These are phyloP conservation scores for Gracilaria gracilis DNA, from an alignment of 23 red algal genomes.

Conservation along the genomic window DNA sequence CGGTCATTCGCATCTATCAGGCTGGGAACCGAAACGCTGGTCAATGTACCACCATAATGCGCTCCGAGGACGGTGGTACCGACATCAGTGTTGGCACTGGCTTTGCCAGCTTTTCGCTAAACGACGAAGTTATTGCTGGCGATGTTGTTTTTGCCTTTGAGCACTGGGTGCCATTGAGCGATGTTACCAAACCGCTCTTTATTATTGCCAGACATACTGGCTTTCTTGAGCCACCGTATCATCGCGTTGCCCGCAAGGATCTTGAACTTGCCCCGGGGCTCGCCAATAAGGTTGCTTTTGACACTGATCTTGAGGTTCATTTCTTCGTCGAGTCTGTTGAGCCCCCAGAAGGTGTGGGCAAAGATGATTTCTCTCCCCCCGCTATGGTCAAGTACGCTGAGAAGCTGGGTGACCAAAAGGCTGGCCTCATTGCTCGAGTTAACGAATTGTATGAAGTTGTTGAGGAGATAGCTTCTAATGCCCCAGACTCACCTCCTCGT, in stretches of 20 bases:
- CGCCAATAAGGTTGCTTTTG: conserved; percentile 54
- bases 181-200: conserved; percentile 87
- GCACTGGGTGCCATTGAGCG: conserved; percentile 74
- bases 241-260: conserved; percentile 56
- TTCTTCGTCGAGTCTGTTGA: conserved; percentile 77
- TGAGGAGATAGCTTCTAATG: conserved; percentile 39
- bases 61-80: conserved; percentile 43
- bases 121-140: conserved; percentile 80
- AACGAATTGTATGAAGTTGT: conserved; percentile 58
- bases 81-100: conserved; percentile 64
- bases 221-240: conserved; percentile 71
- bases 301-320: conserved; percentile 66
- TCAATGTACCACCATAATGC: conserved; percentile 60
- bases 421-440: conserved; percentile 43
- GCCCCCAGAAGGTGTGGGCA: conserved; percentile 15
- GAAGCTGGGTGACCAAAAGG: conserved; percentile 22
- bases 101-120: conserved; percentile 68
- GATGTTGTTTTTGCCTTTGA: conserved; percentile 87
- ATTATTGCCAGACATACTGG: conserved; percentile 75
- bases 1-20: conserved; percentile 76
- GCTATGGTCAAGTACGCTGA: conserved; percentile 46
- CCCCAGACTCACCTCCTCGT: conserved; percentile 31
- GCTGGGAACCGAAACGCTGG: conserved; percentile 41
- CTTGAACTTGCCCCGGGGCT: conserved; percentile 81
- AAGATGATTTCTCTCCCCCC: conserved; percentile 57